These are phyloP conservation scores for Elaeagnus macrophylla DNA, from an alignment of 306 rosid species.

Conservation along the genomic window DNA sequence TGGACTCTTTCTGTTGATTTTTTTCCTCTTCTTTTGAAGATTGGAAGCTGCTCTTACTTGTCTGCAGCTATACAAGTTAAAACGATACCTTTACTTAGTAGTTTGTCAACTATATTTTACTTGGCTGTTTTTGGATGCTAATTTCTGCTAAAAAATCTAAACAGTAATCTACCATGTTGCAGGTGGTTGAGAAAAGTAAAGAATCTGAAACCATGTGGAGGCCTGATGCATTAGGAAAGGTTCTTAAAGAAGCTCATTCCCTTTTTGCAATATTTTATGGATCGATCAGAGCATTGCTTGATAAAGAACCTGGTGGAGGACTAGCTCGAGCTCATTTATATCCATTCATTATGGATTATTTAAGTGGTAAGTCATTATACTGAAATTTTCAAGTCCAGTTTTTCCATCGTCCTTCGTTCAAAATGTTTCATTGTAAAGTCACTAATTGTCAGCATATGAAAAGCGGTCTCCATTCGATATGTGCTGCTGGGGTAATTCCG, in stretches of 20 bases:
- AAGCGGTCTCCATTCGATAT: slow-evolving; percentile 78
- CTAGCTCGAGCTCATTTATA: slow-evolving; percentile 61
- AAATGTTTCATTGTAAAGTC: slow-evolving; percentile 79
- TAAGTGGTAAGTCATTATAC: slow-evolving; percentile 58
- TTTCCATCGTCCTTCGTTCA: slow-evolving; percentile 35
- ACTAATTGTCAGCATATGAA: slow-evolving; percentile 90
- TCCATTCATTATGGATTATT: slow-evolving; percentile 84
- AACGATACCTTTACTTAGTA: neutral
- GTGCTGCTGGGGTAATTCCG: slow-evolving; percentile 99
- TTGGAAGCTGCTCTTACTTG: neutral
- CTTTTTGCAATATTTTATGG: slow-evolving; percentile 90
- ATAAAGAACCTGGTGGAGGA: slow-evolving; percentile 79
- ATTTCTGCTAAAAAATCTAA: neutral
- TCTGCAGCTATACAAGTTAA: neutral
- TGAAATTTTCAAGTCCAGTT: slow-evolving; percentile 23
- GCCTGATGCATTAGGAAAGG: slow-evolving; percentile 64
- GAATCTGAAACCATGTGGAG: slow-evolving; percentile 77
- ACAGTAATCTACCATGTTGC: slow-evolving; percentile 17
- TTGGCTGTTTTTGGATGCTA: too few species aligned
- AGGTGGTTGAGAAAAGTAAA: slow-evolving; percentile 86
- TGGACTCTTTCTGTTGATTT: too few species aligned
- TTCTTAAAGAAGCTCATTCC: slow-evolving; percentile 80
- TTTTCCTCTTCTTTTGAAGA: too few species aligned
- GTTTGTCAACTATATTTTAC: neutral
- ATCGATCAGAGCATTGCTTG: slow-evolving; percentile 66